Base-by-base conservation (phyloP, 148 eudicot species). In the Nepenthes gracilis region DNA sequence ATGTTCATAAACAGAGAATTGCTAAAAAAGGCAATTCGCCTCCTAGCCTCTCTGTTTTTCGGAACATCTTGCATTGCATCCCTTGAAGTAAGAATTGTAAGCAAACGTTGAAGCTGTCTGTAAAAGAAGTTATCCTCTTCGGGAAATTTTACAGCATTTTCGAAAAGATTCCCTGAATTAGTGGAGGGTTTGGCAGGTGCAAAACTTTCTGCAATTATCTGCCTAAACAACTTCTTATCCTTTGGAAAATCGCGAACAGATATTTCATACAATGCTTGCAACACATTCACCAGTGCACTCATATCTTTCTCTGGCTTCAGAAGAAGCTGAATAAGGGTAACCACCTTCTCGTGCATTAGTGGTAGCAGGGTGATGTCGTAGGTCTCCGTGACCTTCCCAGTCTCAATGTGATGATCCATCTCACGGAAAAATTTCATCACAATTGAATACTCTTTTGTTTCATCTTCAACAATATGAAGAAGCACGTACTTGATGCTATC, bases 1-100 rank as follows among this genome's bases (percentile, higher is more conserved):
- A 92, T 92, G 79, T 87, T 88, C 97, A 92, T 92, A 66, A 92
- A 92, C 38, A 92, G 67, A 35, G 97, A 92, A 67, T 92, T 92
- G 69, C 96, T 88, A 53, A 92, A 92, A 59, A 92, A 92, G 33
- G 97, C 86, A 58, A 92, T 72, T 2, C 97, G 82, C 60, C 88
- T 70, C 53, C 96, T 74, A 13, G 97, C 96, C 71, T 92, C 97
- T 33, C 50, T 12, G 73, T 83, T 92, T 58, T 54, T 59, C 13
- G 97, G 97, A 59, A 88, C 90, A 65, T 86, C 78, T 60, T 82
- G 86, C 96, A 85, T 85, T 12, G 94, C 76, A 63, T 88, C 97
- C 63, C 85, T 69, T 36, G 96, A 85, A 9, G 78, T 80, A 54
- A 92, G 80, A 70, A 92, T 81, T 0, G 90, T 85, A 9, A 67